Conservation (phyloP, 75 land plant species). For the Sequoia sempervirens region DNA sequence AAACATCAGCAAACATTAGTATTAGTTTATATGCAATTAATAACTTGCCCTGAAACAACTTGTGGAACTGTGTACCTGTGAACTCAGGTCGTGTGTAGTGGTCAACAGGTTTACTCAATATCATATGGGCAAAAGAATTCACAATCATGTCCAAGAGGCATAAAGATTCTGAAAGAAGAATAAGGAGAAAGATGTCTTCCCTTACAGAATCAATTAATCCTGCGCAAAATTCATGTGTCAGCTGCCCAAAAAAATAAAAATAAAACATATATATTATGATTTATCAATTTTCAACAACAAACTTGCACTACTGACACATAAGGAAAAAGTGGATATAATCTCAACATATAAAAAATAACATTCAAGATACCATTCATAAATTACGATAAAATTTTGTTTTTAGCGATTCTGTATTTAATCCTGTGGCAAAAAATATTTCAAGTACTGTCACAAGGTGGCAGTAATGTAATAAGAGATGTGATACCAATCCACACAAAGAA, state of each 20-base stretch:
- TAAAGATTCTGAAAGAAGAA: slow-evolving; percentile 85
- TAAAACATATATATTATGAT: not conserved
- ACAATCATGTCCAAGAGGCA: slow-evolving; percentile 98
- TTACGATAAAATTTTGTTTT: not conserved
- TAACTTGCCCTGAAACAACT: not conserved
- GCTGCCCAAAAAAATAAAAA: not conserved
- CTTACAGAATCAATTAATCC: slow-evolving; percentile 72
- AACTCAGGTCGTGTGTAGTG: slow-evolving; percentile 84
- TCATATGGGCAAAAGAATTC: slow-evolving; percentile 86
- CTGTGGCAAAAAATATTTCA: not conserved
- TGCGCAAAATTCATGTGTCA: slow-evolving; percentile 21
- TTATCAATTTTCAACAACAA: not conserved
- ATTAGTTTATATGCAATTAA: not conserved
- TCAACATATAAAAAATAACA: not conserved
- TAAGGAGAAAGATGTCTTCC: slow-evolving; percentile 74
- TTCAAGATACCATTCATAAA: not conserved
- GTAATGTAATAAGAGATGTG: not conserved
- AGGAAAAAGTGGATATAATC: not conserved
- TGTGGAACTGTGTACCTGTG: slow-evolving; percentile 47
- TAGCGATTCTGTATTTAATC: not conserved
- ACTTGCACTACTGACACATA: not conserved
- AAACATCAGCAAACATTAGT: not conserved
- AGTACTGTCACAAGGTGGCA: not conserved
- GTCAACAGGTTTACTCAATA: slow-evolving; percentile 75
- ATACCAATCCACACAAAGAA: not conserved